A percentile compares a stretch with the other conserved stretches of the same genome.
Evolutionary conservation across 192 early-diverging fungal genomes (phyloP).

Genomic region (Polychytrium aggregatum): DNA sequence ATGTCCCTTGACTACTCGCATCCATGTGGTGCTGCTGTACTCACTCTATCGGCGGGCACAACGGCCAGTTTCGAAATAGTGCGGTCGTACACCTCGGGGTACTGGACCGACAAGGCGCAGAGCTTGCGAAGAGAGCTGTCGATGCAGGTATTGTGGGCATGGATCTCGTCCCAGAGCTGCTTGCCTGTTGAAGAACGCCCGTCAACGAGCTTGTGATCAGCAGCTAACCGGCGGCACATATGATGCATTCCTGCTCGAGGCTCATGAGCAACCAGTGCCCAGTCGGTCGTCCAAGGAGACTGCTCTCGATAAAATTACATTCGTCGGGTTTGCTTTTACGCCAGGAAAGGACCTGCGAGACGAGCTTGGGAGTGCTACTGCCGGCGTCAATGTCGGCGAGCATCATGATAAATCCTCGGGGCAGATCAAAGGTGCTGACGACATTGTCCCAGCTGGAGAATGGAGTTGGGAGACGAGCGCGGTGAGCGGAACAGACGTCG

Average conservation of each 20-base stretch:
- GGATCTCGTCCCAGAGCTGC: constrained; percentile 49
- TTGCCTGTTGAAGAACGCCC: constrained; percentile 22
- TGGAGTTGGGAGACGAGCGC: background rate
- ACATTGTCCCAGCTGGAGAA: constrained; percentile 43
- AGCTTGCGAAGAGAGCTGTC: constrained; percentile 43
- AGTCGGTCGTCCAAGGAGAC: too few species aligned
- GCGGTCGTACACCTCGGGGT: too few species aligned
- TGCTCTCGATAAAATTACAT: too few species aligned
- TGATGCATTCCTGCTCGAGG: background rate
- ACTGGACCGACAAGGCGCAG: too few species aligned
- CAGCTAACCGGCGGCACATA: background rate
- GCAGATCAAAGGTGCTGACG: constrained; percentile 53
- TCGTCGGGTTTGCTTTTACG: constrained; percentile 52
- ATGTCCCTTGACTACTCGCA: too few species aligned
- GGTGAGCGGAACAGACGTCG: background rate
- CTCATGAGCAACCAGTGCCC: too few species aligned
- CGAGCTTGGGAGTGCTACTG: constrained; percentile 86
- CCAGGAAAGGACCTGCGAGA: constrained; percentile 78
- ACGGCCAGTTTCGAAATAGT: too few species aligned
- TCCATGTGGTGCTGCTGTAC: too few species aligned
- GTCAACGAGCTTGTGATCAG: background rate
- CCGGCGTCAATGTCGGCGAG: constrained; percentile 92
- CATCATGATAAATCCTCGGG: constrained; percentile 58
- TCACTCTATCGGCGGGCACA: too few species aligned
- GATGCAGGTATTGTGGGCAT: constrained; percentile 45